A percentile compares a stretch with the other conserved stretches of the same genome.
phyloP scores from a whole-genome alignment of 1,139 yeast species.

The Meyerozyma guilliermondii region DNA sequence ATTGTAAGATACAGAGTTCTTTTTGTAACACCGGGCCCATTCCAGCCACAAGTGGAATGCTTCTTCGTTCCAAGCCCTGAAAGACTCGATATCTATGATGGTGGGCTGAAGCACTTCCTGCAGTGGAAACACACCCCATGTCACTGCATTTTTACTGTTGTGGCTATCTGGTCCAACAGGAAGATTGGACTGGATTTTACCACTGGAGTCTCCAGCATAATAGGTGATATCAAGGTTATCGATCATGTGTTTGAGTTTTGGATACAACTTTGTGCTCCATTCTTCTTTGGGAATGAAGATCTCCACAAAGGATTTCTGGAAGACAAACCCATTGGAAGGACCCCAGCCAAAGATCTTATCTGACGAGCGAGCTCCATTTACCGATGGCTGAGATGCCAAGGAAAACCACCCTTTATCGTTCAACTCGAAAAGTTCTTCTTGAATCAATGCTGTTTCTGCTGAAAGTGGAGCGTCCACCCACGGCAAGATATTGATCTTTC shows the following conservation, averaged over 20 bases:
- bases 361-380: slow-evolving; percentile 67
- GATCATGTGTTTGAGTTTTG: slow-evolving; percentile 43
- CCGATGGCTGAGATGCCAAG: slow-evolving; percentile 93
- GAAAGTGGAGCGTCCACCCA: slow-evolving; percentile 87
- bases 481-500: slow-evolving; percentile 74
- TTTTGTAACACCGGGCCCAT: slow-evolving; percentile 81
- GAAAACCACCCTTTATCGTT: slow-evolving; percentile 79
- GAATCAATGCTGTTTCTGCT: slow-evolving; percentile 88
- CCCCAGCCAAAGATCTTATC: slow-evolving; percentile 91
- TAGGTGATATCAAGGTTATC: slow-evolving; percentile 51
- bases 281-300: slow-evolving; percentile 16
- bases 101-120: slow-evolving; percentile 86
- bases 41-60: slow-evolving; percentile 88
- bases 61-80: slow-evolving; percentile 91
- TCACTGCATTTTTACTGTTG: slow-evolving; percentile 63
- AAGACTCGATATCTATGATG: slow-evolving; percentile 80
- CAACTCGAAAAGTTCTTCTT: slow-evolving; percentile 78
- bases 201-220: slow-evolving; percentile 62
- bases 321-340: slow-evolving; percentile 11
- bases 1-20: slow-evolving; percentile 47
- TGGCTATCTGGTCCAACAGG: slow-evolving; percentile 23
- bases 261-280: slow-evolving; percentile 57
- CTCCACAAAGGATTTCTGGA: slow-evolving; percentile 14
- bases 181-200: slow-evolving; percentile 58
- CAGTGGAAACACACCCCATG: slow-evolving; percentile 95